phyloP scores from a whole-genome alignment of 371 early-diverging fungal genomes.

The Mucor piriformis region DNA sequence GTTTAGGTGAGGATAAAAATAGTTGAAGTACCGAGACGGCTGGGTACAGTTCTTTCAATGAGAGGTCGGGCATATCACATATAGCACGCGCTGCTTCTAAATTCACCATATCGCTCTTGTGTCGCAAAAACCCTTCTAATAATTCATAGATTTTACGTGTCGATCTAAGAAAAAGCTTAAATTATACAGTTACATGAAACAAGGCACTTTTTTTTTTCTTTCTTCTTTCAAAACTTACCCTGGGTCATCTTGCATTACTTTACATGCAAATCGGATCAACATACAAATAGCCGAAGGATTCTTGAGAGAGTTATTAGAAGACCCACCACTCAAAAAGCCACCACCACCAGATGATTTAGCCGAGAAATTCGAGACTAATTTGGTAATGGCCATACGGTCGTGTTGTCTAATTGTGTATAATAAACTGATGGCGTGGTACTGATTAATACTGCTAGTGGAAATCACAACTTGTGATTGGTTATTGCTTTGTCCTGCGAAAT shows the following conservation, averaged over 20 bases:
- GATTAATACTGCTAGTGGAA: slow-evolving; percentile 77
- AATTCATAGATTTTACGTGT: slow-evolving; percentile 75
- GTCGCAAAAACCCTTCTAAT: slow-evolving; percentile 89
- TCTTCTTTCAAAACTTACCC: slow-evolving; percentile 54
- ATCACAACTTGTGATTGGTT: slow-evolving; percentile 53
- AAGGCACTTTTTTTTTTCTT: no score
- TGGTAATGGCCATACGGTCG: slow-evolving; percentile 97
- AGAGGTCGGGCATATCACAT: slow-evolving; percentile 84
- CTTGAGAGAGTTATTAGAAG: slow-evolving; percentile 61
- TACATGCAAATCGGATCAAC: slow-evolving; percentile 90
- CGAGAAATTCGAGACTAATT: slow-evolving; percentile 89
- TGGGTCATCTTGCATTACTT: slow-evolving; percentile 92
- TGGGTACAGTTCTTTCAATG: slow-evolving; percentile 85
- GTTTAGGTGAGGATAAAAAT: slow-evolving; percentile 90
- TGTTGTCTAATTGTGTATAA: slow-evolving; percentile 93
- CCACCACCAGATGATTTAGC: slow-evolving; percentile 52
- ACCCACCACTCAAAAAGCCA: neutral
- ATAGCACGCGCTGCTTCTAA: slow-evolving; percentile 97
- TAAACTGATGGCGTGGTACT: slow-evolving; percentile 97
- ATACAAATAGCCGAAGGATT: slow-evolving; percentile 91
- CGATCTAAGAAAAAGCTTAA: slow-evolving; percentile 50
- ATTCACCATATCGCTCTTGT: slow-evolving; percentile 96
- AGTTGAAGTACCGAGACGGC: slow-evolving; percentile 92
- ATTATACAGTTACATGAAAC: neutral
- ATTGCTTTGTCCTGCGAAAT: slow-evolving; percentile 43